phyloP scores from a whole-genome alignment of 306 rosid species.

The barrel medic (Medicago truncatula) region MtrunA17r5.0-ANR NC_053044.1:7253001-7253500 shows the following conservation, averaged over 20 bases:
- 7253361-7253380: background rate
- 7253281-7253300: conserved; percentile 22
- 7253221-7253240: conserved; percentile 19
- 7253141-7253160: conserved; percentile 14
- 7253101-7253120: conserved; percentile 25
- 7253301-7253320: background rate
- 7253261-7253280: conserved; percentile 27
- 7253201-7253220: conserved; percentile 19
- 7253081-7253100: conserved; percentile 26
- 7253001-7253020: conserved; percentile 65
- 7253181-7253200: conserved; percentile 27
- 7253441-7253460: too few relatives aligned
- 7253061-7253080: conserved; percentile 31
- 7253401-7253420: background rate
- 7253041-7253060: conserved; percentile 83
- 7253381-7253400: background rate
- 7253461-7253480: background rate
- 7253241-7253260: conserved; percentile 20
- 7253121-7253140: conserved; percentile 37
- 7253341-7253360: conserved; percentile 1
- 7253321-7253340: background rate
- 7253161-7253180: conserved; percentile 10
- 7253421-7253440: background rate
- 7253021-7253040: conserved; percentile 71
- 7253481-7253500: background rate